Evolutionary conservation across 2,329 filamentous ascomycete species (phyloP).

Genomic region (Fusarium pseudoanthophilum): DNA sequence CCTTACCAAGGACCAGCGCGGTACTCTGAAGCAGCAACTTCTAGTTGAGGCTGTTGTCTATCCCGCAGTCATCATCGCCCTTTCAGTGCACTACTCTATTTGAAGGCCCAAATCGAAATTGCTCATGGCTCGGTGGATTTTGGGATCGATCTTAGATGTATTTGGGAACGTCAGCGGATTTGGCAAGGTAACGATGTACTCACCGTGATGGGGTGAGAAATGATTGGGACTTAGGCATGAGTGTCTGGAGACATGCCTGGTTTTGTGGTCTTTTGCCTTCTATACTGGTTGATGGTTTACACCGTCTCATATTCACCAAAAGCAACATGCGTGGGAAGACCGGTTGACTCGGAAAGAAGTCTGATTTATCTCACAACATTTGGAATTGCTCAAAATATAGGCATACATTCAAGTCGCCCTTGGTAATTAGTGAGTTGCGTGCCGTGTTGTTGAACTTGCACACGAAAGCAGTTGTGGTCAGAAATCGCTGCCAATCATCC

Average conservation of each 20-base stretch:
- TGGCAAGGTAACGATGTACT: slow-evolving; percentile 1
- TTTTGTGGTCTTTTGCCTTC: slow-evolving; percentile 4
- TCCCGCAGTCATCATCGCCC: slow-evolving; percentile 45
- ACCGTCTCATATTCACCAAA: not conserved
- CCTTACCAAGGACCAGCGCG: slow-evolving; percentile 50
- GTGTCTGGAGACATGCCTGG: not conserved
- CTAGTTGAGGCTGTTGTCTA: slow-evolving; percentile 50
- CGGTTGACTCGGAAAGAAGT: not conserved
- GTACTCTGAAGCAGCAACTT: slow-evolving; percentile 51
- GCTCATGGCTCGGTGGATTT: not conserved
- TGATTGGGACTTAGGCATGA: not conserved
- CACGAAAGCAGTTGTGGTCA: not conserved
- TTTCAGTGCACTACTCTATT: slow-evolving; percentile 48
- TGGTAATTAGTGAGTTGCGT: not conserved
- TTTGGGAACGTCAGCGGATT: not conserved
- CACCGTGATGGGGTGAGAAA: not conserved
- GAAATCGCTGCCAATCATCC: not conserved
- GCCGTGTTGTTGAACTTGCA: too few species aligned
- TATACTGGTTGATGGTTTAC: not conserved
- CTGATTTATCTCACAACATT: not conserved
- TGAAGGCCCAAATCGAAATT: not conserved
- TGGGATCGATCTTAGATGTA: slow-evolving; percentile 4
- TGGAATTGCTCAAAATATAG: not conserved
- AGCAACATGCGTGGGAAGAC: not conserved
- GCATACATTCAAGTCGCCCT: not conserved